Base-by-base conservation (phyloP, 306 rosid species). In the Citrullus colocynthis region DNA sequence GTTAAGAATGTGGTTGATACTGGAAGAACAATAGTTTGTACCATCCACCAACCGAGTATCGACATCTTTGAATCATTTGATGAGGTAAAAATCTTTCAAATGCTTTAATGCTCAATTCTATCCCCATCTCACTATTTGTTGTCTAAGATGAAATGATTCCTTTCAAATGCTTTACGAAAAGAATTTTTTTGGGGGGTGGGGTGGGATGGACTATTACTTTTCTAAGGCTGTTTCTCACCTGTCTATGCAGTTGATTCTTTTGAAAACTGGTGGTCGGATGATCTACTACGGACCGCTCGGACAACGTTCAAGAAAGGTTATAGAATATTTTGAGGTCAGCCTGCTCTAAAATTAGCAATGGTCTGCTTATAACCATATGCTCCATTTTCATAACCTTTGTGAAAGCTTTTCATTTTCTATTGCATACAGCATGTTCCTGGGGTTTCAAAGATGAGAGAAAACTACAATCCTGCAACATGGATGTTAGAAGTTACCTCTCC, bases 31-130 rank as follows among this genome's bases (percentile, higher is more conserved):
- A 80, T 85, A 14, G 88, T 86, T 34, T 88, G 92, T 82, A 86
- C 92, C n/a, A 85, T 85, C 36, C 92, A 88, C 83, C 90, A 86
- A 54, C 90, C 92, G 0, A 85, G 87, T 65, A 83, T 87, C 13
- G 84, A 88, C 81, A 81, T 86, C 37, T 84, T 86, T 71, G 88
- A 84, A 74, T 71, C 86, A 20, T 84, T 82, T 66, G 92, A 83
- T 80, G 90, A 86, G 88, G 90, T 88, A 78, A 76, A 42, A 49
- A 6, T 11, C 0, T 39, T 66, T 66, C 74, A 28, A 28, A 16
- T 54, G 17, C 7, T 18, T 62, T 62, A 12, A 37, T 65, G 28
- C 32, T 39, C 73, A 44, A 44, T 36, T 36, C 39, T 36, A 36
- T 2, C 39, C 39, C 39, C 39, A 36, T 36, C 39, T 36, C 39